A percentile compares a stretch with the other conserved stretches of the same genome.
phyloP scores from a whole-genome alignment of 495 filamentous ascomycete genomes.

The Neurospora sp. region DNA sequence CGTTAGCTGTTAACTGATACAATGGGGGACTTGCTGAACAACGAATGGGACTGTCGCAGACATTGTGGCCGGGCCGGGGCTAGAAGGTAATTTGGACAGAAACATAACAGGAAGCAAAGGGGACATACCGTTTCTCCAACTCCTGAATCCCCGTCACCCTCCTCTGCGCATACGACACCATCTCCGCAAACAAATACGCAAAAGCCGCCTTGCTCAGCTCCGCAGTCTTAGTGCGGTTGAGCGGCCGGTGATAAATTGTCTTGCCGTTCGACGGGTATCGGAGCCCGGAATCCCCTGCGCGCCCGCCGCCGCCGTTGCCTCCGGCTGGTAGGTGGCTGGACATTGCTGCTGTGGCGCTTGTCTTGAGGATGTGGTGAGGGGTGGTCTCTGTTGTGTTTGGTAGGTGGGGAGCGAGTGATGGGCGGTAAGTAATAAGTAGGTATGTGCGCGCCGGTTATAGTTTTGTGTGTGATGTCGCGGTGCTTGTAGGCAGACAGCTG shows the following conservation, averaged over 20 bases:
- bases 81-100: too few relatives aligned
- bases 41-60: too few relatives aligned
- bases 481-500: neutral
- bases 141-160: slow-evolving; percentile 86
- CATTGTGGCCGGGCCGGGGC: too few relatives aligned
- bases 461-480: neutral
- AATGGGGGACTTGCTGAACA: too few relatives aligned
- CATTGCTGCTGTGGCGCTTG: neutral
- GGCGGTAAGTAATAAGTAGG: neutral
- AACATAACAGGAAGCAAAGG: too few relatives aligned
- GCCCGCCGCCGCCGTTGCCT: neutral
- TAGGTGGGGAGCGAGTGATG: neutral
- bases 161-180: slow-evolving; percentile 91
- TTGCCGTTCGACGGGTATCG: slow-evolving; percentile 91
- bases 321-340: slow-evolving; percentile 1
- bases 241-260: slow-evolving; percentile 93
- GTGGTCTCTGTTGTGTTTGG: neutral
- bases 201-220: slow-evolving; percentile 89
- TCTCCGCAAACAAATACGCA: slow-evolving; percentile 91
- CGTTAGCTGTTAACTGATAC: too few relatives aligned
- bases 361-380: neutral
- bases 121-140: slow-evolving; percentile 72
- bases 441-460: neutral
- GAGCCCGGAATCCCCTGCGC: slow-evolving; percentile 46
- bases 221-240: slow-evolving; percentile 76